phyloP scores from a whole-genome alignment of 257 asterid genomes.

The Catharanthus roseus region DNA sequence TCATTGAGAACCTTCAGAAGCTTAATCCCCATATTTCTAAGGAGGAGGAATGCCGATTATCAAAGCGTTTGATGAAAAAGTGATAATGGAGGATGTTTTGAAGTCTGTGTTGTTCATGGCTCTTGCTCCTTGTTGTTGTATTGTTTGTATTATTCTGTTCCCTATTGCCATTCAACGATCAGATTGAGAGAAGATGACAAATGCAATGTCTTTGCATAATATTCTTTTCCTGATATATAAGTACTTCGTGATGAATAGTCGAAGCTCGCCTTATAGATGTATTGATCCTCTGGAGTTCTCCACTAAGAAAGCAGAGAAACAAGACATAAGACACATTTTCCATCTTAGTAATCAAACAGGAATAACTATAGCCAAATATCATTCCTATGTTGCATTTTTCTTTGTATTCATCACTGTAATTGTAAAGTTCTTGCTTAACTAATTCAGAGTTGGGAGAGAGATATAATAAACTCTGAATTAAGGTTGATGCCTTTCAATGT shows the following conservation, averaged over 20 bases:
- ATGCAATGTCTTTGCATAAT: neutral
- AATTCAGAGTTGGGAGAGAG: neutral
- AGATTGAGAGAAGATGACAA: neutral
- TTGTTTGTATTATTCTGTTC: neutral
- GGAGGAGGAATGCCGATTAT: slow-evolving; percentile 64
- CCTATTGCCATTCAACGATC: neutral
- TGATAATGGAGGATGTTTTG: slow-evolving; percentile 20
- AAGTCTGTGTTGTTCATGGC: neutral
- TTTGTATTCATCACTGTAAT: neutral
- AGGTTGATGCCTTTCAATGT: neutral
- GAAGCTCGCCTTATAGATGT: neutral
- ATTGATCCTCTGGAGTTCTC: neutral
- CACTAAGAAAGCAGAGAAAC: neutral
- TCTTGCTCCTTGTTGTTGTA: neutral
- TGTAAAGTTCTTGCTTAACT: neutral
- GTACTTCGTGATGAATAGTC: neutral
- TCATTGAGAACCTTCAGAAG: slow-evolving; percentile 50
- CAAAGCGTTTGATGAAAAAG: slow-evolving; percentile 43
- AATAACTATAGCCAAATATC: neutral
- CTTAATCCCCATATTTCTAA: slow-evolving; percentile 60
- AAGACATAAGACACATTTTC: neutral
- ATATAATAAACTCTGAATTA: neutral
- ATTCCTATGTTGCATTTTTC: neutral
- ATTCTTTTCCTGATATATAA: neutral
- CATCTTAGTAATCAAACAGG: neutral